Evolutionary conservation across 139 green algal species (phyloP).

Genomic region (Klebsormidium nitens): DNA sequence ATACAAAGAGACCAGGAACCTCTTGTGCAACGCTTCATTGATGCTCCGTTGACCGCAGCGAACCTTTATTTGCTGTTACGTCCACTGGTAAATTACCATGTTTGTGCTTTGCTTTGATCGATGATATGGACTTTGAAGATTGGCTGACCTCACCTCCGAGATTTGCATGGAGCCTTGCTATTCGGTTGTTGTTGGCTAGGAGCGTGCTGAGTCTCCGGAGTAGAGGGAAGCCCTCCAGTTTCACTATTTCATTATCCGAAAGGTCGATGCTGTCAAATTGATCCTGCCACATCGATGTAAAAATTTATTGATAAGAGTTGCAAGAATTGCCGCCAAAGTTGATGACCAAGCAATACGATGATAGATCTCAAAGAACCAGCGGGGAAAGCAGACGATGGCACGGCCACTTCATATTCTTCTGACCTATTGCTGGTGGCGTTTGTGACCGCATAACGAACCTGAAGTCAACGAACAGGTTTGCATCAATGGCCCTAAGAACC

Average conservation of each 20-base stretch:
- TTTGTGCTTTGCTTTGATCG: too few species aligned
- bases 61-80: too few species aligned
- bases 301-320: too few species aligned
- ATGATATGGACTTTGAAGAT: too few species aligned
- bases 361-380: not conserved
- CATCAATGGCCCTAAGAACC: too few species aligned
- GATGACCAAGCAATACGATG: not conserved
- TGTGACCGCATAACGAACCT: not conserved
- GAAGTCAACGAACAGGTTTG: not conserved
- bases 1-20: too few species aligned
- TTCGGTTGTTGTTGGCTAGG: conserved; percentile 83
- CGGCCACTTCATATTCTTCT: not conserved
- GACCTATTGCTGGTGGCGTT: not conserved
- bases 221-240: conserved; percentile 89
- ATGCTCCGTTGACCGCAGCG: too few species aligned
- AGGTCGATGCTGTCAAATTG: conserved; percentile 97
- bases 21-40: too few species aligned
- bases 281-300: conserved; percentile 62
- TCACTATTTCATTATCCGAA: conserved; percentile 91
- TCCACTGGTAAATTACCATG: too few species aligned
- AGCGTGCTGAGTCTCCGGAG: conserved; percentile 71
- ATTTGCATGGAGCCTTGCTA: conserved; percentile 64
- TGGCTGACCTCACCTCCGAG: conserved; percentile 58
- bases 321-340: too few species aligned
- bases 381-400: not conserved